A percentile compares a stretch with the other conserved stretches of the same genome.
Conservation (phyloP, 2,329 filamentous ascomycete genomes). For the Gnomoniopsis smithogilvyi region DNA sequence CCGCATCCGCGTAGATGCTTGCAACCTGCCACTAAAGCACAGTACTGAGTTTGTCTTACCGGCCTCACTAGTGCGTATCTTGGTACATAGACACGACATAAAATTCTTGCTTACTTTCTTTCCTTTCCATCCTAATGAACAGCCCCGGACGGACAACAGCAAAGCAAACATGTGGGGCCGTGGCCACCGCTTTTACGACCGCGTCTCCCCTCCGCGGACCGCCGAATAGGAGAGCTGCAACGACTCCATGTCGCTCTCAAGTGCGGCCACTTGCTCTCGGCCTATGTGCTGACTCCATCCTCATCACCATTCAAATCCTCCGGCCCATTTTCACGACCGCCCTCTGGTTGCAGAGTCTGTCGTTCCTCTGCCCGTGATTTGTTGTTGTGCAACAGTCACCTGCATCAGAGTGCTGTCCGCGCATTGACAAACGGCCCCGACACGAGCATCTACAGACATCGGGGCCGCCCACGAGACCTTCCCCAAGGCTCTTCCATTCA, state of each 20-base stretch:
- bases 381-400: background rate
- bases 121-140: too few relatives aligned
- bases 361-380: slow-evolving; percentile 5
- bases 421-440: too few relatives aligned
- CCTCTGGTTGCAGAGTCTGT: background rate
- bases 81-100: too few relatives aligned
- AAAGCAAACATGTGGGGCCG: background rate
- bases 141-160: background rate
- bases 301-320: slow-evolving; percentile 4
- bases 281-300: background rate
- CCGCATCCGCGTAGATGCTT: background rate
- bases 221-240: slow-evolving; percentile 16
- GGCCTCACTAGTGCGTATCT: too few relatives aligned
- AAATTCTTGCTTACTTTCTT: background rate
- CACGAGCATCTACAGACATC: background rate
- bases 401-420: background rate
- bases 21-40: background rate
- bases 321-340: slow-evolving; percentile 4
- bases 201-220: background rate
- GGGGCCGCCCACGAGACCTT: background rate
- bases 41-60: too few relatives aligned
- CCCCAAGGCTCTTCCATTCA: too few relatives aligned
- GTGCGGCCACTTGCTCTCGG: slow-evolving; percentile 3
- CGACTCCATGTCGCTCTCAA: background rate
- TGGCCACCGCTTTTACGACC: slow-evolving; percentile 17